Conservation (phyloP, 2,329 filamentous ascomycete species). For the Purpureocillium takamizusanense region DNA sequence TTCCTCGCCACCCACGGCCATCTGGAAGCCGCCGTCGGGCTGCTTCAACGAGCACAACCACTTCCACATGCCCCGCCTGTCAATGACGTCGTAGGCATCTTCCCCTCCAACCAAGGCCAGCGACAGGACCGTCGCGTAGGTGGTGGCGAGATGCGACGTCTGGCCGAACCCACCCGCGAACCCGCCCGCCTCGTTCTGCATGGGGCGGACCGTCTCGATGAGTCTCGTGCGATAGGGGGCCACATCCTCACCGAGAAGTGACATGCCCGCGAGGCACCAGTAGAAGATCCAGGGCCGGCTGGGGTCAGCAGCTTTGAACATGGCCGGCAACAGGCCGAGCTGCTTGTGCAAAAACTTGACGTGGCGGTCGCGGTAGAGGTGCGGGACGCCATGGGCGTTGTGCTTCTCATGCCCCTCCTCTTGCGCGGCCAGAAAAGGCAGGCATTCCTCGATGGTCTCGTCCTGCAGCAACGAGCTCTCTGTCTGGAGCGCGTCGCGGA, state of each 20-base stretch:
- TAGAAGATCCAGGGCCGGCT: constrained; percentile 91
- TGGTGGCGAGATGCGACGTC: constrained; percentile 76
- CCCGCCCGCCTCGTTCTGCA: constrained; percentile 77
- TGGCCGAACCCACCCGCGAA: constrained; percentile 95
- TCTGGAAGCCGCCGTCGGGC: constrained; percentile 77
- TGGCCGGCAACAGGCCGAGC: constrained; percentile 54
- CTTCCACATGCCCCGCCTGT: constrained; percentile 80
- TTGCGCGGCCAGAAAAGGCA: constrained; percentile 51
- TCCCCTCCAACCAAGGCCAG: constrained; percentile 70
- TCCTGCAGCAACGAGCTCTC: constrained; percentile 60
- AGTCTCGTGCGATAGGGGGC: constrained; percentile 59
- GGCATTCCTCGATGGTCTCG: constrained; percentile 56
- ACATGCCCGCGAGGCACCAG: constrained; percentile 74
- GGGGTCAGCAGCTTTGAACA: constrained; percentile 70
- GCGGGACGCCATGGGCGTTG: constrained; percentile 67
- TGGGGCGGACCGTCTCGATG: constrained; percentile 64
- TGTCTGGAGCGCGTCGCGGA: constrained; percentile 59
- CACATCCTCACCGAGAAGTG: constrained; percentile 67
- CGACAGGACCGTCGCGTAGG: constrained; percentile 75
- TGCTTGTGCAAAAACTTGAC: constrained; percentile 52
- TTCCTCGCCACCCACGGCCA: constrained; percentile 80
- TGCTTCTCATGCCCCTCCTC: constrained; percentile 40
- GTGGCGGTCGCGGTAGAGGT: constrained; percentile 57
- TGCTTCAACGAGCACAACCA: constrained; percentile 87
- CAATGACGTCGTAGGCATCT: constrained; percentile 64